These are phyloP conservation scores for Dothideomycetes sp. DNA, from an alignment of 2,329 filamentous ascomycete genomes.

Conservation along the genomic window DNA sequence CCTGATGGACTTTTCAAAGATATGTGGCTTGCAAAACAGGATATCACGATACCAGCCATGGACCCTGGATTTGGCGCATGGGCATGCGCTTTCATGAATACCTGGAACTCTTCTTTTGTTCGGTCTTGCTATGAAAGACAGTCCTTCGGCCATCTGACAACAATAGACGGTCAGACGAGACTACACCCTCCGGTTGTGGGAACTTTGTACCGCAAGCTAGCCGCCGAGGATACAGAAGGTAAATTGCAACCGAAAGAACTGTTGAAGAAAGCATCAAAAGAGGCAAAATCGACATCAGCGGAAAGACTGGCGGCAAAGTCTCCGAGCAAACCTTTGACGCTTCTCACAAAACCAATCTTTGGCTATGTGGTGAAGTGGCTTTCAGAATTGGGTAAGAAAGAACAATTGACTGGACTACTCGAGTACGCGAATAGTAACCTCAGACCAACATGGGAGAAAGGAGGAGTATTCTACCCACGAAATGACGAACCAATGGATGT, in stretches of 20 bases:
- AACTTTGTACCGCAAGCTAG: neutral
- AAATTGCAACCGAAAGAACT: neutral
- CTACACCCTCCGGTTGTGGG: neutral
- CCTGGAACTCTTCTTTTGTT: constrained; percentile 31
- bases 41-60: constrained; percentile 16
- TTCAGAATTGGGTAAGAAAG: constrained; percentile 26
- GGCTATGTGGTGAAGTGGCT: constrained; percentile 27
- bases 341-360: constrained; percentile 18
- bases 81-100: constrained; percentile 28
- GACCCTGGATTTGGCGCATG: constrained; percentile 23
- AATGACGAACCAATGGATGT: constrained; percentile 20
- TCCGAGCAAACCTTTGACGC: neutral
- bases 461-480: constrained; percentile 29
- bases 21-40: constrained; percentile 24
- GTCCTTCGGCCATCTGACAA: constrained; percentile 19
- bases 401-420: constrained; percentile 21
- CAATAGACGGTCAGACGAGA: neutral
- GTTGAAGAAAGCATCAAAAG: neutral
- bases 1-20: constrained; percentile 22
- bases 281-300: no score
- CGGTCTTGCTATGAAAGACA: neutral
- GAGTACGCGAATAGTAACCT: constrained; percentile 24
- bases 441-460: constrained; percentile 26
- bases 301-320: neutral
- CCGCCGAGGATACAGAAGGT: neutral